Evolutionary conservation across 2,329 filamentous ascomycete genomes (phyloP).

Genomic region (Aspergillus unguis): DNA sequence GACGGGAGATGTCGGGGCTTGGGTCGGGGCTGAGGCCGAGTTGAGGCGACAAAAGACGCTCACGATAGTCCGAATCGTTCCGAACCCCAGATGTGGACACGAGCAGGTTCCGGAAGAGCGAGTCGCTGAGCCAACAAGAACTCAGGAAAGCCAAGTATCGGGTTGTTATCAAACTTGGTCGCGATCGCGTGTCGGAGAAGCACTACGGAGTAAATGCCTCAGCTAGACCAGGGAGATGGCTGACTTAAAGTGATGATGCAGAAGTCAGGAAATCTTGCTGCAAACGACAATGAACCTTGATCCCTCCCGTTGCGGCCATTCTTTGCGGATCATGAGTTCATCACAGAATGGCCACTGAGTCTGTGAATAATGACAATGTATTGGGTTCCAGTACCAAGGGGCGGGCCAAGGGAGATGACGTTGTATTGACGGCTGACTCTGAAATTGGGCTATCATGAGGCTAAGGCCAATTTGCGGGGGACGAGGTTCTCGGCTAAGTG

Average conservation of each 20-base stretch:
- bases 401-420: conserved; percentile 22
- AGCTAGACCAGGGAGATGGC: conserved; percentile 7
- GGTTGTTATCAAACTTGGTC: conserved; percentile 13
- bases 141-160: conserved; percentile 14
- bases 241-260: conserved; percentile 1
- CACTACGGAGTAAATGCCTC: conserved; percentile 17
- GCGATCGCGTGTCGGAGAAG: conserved; percentile 10
- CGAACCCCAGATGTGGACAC: conserved; percentile 30
- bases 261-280: conserved; percentile 7
- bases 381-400: background rate
- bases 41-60: conserved; percentile 25
- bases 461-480: conserved; percentile 20
- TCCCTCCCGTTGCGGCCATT: too few relatives aligned
- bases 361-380: too few relatives aligned
- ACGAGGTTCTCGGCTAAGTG: too few relatives aligned
- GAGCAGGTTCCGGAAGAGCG: conserved; percentile 24
- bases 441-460: background rate
- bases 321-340: conserved; percentile 6
- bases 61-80: conserved; percentile 30
- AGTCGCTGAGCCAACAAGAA: conserved; percentile 22
- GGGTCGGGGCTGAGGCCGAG: conserved; percentile 22
- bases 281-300: conserved; percentile 5
- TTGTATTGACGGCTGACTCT: conserved; percentile 12
- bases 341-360: too few relatives aligned
- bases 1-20: conserved; percentile 39